These are phyloP conservation scores for Clarireedia monteithiana DNA, from an alignment of 2,329 filamentous ascomycete species.

Conservation along the genomic window DNA sequence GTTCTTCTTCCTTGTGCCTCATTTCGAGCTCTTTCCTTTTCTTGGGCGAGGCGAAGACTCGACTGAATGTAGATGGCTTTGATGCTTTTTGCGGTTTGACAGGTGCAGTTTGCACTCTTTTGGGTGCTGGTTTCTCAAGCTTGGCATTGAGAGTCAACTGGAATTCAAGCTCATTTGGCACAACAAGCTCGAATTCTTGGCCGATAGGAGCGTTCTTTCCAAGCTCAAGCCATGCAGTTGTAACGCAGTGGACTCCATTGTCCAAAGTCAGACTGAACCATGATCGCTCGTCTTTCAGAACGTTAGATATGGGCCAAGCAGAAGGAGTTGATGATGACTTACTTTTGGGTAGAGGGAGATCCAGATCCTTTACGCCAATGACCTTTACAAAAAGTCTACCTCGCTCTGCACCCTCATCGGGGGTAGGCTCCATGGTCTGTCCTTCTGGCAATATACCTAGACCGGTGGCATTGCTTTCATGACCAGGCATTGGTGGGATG, in stretches of 20 bases:
- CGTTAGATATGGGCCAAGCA: slow-evolving; percentile 20
- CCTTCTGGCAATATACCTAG: slow-evolving; percentile 59
- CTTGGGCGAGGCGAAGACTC: slow-evolving; percentile 88
- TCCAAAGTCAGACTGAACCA: slow-evolving; percentile 97
- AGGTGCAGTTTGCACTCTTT: slow-evolving; percentile 45
- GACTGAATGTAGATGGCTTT: slow-evolving; percentile 84
- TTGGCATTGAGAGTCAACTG: slow-evolving; percentile 96
- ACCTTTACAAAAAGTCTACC: slow-evolving; percentile 96
- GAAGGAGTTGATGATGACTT: slow-evolving; percentile 34
- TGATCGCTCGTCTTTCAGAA: slow-evolving; percentile 64
- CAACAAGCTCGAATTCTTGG: slow-evolving; percentile 96
- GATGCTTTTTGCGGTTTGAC: slow-evolving; percentile 55
- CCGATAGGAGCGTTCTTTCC: slow-evolving; percentile 89
- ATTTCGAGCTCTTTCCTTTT: slow-evolving; percentile 93
- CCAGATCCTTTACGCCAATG: slow-evolving; percentile 93
- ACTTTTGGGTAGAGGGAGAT: slow-evolving; percentile 86
- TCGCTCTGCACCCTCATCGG: slow-evolving; percentile 73
- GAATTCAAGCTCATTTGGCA: slow-evolving; percentile 97
- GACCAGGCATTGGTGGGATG: slow-evolving; percentile 77
- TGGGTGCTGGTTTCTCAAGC: slow-evolving; percentile 67
- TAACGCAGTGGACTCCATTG: slow-evolving; percentile 96
- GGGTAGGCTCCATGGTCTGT: slow-evolving; percentile 38
- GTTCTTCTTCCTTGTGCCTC: slow-evolving; percentile 74
- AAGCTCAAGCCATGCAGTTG: slow-evolving; percentile 89
- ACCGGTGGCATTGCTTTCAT: slow-evolving; percentile 62